Base-by-base conservation (phyloP, 192 early-diverging fungal species). In the Rhizophagus sp. region DNA sequence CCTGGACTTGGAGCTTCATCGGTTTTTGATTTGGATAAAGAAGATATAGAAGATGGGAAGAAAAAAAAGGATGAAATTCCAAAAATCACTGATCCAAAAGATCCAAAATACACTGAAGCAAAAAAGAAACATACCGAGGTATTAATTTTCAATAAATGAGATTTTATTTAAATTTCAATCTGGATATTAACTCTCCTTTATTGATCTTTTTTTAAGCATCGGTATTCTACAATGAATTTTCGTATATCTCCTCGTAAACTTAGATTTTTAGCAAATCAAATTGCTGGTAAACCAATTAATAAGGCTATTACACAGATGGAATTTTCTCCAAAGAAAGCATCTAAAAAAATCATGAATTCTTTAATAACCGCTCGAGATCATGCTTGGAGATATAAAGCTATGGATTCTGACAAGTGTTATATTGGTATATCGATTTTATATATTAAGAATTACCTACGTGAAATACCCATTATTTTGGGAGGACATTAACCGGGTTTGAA, bases 271-370 rank as follows among this genome's bases (percentile, higher is more conserved):
- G 93, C 89, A 4, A 89, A 92, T 81, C 93, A 94, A 76, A 90
- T 95, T 27, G 88, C 90, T 2, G 87, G 88, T 1, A 85, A 91
- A 63, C 79, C 88, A 13, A 81, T 95, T 19, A 87, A 88, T 61
- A 91, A 95, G 74, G 94, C 94, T 15, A 95, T 95, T 66, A 81
- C 89, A 62, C 94, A 95, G 81, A 91, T 95, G 93, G 84, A 91
- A 81, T 91, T 93, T 67, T 95, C 94, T 49, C 82, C 85, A 33
- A 95, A 95, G 78, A 87, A 87, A 68, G 87, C 90, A n/a, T 82
- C 90, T 30, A 84, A 84, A 65, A 87, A 89, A 15, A 85, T 95
- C 25, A 80, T 88, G 81, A 88, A 92, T 81, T 92, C 90, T 11
- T 79, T 95, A 77, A 90, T 89, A 17, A 91, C 90, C 83, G 93